Percentiles rank a stretch among this genome's conserved stretches.
phyloP scores from a whole-genome alignment of 805 yeast species.

The Myxozyma kluyveri region DNA sequence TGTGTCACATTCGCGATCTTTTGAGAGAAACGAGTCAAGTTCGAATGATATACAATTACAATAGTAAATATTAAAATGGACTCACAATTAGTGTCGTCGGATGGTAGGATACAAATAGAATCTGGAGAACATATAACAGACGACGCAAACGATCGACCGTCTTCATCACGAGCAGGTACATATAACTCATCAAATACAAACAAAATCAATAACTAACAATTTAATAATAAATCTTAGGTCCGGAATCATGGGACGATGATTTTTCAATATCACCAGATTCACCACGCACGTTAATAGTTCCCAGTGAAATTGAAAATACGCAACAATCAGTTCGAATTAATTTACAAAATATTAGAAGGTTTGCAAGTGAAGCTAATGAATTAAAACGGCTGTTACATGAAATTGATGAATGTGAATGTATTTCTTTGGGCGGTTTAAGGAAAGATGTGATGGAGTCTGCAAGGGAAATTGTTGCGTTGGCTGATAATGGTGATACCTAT shows the following conservation, averaged over 20 bases:
- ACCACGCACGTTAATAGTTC: conserved; percentile 7
- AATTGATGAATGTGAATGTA: not conserved
- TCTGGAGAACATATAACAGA: not conserved
- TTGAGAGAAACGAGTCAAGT: too few species aligned
- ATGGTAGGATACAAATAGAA: too few species aligned
- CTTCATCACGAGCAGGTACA: not conserved
- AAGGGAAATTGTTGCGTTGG: conserved; percentile 20
- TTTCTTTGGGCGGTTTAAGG: not conserved
- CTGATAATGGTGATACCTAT: conserved; percentile 14
- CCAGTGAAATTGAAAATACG: conserved; percentile 8
- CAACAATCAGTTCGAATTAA: conserved; percentile 17
- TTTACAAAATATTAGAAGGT: conserved; percentile 14
- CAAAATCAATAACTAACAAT: too few species aligned
- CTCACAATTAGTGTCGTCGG: too few species aligned
- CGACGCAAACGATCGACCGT: not conserved
- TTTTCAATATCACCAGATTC: conserved; percentile 9
- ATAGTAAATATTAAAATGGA: too few species aligned
- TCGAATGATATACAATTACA: too few species aligned
- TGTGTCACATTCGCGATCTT: too few species aligned
- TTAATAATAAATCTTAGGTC: not conserved
- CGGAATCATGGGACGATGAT: conserved; percentile 29
- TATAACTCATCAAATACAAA: not conserved
- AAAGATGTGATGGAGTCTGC: conserved; percentile 19
- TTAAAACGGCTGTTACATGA: conserved; percentile 4
- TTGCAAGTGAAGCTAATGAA: conserved; percentile 15